These are phyloP conservation scores for Alliaria petiolata DNA, from an alignment of 345 rosid genomes.

Conservation along the genomic window DNA sequence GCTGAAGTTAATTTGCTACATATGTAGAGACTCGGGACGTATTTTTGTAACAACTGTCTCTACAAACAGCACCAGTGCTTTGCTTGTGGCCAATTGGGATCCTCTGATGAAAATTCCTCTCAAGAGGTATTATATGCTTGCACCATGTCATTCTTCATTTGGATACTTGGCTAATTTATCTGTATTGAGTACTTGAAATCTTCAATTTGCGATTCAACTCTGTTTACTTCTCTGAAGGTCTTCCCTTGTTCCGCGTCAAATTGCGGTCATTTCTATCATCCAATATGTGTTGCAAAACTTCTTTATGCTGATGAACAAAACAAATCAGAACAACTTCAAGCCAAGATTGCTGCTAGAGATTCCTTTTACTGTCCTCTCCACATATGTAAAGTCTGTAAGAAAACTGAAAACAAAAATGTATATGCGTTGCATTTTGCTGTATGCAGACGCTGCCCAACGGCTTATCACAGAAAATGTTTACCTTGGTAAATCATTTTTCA, in stretches of 20 bases:
- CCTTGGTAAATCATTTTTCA: slow-evolving; percentile 42
- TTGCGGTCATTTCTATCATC: slow-evolving; percentile 77
- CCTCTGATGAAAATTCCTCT: slow-evolving; percentile 42
- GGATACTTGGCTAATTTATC: background rate
- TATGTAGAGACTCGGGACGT: slow-evolving; percentile 46
- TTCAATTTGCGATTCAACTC: background rate
- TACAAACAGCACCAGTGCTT: slow-evolving; percentile 62
- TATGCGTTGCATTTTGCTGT: slow-evolving; percentile 52
- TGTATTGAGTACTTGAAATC: background rate
- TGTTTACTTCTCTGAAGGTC: slow-evolving; percentile 38
- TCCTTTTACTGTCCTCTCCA: slow-evolving; percentile 63
- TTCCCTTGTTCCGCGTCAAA: slow-evolving; percentile 61
- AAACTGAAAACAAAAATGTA: slow-evolving; percentile 41
- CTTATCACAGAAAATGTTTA: slow-evolving; percentile 68
- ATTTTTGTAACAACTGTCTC: slow-evolving; percentile 53
- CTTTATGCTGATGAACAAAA: slow-evolving; percentile 37
- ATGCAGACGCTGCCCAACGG: slow-evolving; percentile 76
- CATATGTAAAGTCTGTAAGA: slow-evolving; percentile 51
- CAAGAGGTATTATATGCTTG: slow-evolving; percentile 50
- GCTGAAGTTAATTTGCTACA: slow-evolving; percentile 10
- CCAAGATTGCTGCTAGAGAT: slow-evolving; percentile 49
- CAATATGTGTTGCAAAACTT: slow-evolving; percentile 56
- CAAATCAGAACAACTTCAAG: slow-evolving; percentile 34
- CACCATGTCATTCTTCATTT: background rate
- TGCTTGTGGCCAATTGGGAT: slow-evolving; percentile 67